Evolutionary conservation across 139 green algal genomes (phyloP).

Genomic region (Micractinium conductrix): DNA sequence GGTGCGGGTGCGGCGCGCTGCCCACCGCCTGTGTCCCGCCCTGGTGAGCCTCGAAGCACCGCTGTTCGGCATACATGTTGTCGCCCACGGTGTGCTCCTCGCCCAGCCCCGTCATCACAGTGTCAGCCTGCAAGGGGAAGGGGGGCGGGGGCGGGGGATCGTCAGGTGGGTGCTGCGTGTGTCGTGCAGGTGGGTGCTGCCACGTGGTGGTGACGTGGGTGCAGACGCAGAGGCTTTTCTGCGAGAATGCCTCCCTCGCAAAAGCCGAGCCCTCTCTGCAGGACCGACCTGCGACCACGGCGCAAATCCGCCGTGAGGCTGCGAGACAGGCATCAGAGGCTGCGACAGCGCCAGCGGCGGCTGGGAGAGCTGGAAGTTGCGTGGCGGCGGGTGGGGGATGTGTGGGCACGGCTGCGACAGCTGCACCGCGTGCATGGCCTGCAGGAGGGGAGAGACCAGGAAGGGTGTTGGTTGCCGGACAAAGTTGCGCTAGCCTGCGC

Average conservation of each 20-base stretch:
- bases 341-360: background rate
- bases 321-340: background rate
- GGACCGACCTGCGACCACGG: conserved; percentile 13
- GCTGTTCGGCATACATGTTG: too few relatives aligned
- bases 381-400: too few relatives aligned
- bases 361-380: too few relatives aligned
- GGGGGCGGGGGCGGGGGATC: too few relatives aligned
- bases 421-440: background rate
- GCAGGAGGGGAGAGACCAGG: background rate
- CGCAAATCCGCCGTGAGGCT: background rate
- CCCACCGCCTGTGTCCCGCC: background rate
- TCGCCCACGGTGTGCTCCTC: background rate
- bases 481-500: too few relatives aligned
- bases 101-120: too few relatives aligned
- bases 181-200: too few relatives aligned
- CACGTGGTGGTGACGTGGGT: background rate
- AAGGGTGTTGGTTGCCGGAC: too few relatives aligned
- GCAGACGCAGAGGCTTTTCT: background rate
- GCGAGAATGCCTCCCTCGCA: too few relatives aligned
- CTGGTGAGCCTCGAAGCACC: background rate
- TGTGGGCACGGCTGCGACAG: background rate
- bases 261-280: background rate
- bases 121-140: background rate
- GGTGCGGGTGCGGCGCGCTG: conserved; percentile 8
- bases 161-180: too few relatives aligned